Conservation (phyloP, 768 basidiomycete species). For the Boletus sensibilis region DNA sequence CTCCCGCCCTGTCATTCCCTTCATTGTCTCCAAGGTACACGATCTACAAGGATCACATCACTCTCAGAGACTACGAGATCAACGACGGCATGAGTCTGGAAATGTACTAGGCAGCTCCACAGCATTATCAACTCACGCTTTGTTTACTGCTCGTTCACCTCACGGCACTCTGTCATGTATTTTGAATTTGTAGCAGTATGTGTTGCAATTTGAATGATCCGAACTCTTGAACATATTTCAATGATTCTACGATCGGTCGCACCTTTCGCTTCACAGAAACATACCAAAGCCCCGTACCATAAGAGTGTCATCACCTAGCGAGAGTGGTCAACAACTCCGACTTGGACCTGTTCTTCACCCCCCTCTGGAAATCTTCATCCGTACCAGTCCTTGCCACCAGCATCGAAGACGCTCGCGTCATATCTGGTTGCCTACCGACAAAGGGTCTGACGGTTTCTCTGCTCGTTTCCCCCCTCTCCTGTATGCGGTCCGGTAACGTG, state of each 20-base stretch:
- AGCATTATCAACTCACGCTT: background rate
- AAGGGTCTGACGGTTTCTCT: conserved; percentile 24
- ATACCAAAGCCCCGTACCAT: background rate
- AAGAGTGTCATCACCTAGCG: background rate
- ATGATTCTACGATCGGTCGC: background rate
- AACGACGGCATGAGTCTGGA: conserved; percentile 92
- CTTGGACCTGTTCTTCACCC: conserved; percentile 16
- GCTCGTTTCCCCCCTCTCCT: conserved; percentile 37
- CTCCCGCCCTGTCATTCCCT: background rate
- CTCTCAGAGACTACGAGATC: conserved; percentile 89
- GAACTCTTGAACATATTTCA: background rate
- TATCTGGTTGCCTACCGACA: conserved; percentile 21
- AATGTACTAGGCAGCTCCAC: conserved; percentile 60
- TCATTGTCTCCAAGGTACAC: conserved; percentile 65
- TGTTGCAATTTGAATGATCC: conserved; percentile 4
- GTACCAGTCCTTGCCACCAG: conserved; percentile 8
- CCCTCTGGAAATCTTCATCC: background rate
- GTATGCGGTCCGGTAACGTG: conserved; percentile 44
- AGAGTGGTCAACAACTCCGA: conserved; percentile 15
- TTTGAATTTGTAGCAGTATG: conserved; percentile 12
- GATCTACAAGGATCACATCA: conserved; percentile 95
- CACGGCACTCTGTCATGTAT: conserved; percentile 6
- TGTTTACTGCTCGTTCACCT: background rate
- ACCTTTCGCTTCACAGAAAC: background rate
- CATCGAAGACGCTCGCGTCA: conserved; percentile 20